Evolutionary conservation across 73 alveolate genomes (phyloP).

Genomic region (Durusdinium trenchii): DNA sequence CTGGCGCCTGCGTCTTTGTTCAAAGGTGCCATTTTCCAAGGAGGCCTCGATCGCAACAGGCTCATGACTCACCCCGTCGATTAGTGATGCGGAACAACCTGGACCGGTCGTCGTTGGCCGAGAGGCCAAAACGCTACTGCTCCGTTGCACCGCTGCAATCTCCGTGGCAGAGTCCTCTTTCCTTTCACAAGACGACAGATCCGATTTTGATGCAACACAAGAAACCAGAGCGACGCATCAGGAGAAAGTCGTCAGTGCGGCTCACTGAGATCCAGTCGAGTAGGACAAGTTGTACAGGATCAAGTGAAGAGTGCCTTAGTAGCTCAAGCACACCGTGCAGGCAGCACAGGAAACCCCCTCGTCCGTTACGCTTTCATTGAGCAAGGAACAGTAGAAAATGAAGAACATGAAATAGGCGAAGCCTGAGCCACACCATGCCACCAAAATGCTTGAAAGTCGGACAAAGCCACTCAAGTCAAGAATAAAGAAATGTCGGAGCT

Average conservation of each 20-base stretch:
- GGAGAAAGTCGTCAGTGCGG: neutral
- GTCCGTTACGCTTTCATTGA: neutral
- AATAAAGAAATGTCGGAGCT: too few relatives aligned
- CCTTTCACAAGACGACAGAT: too few relatives aligned
- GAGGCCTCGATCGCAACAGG: neutral
- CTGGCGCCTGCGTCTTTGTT: constrained; percentile 40
- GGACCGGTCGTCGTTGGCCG: neutral
- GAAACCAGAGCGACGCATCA: too few relatives aligned
- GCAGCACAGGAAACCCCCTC: neutral
- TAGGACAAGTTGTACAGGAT: constrained; percentile 49
- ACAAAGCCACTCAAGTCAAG: too few relatives aligned
- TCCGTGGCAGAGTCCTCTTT: neutral
- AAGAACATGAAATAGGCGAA: constrained; percentile 50
- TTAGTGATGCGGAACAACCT: too few relatives aligned
- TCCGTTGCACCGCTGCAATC: neutral
- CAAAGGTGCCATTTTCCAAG: constrained; percentile 42
- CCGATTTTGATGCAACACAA: too few relatives aligned
- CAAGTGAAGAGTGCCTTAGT: constrained; percentile 52
- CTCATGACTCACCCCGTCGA: too few relatives aligned
- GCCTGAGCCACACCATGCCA: neutral
- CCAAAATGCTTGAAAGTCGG: too few relatives aligned
- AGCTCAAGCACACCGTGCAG: neutral
- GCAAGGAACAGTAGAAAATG: constrained; percentile 70
- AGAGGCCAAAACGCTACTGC: neutral
- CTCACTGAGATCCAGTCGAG: neutral